Base-by-base conservation (phyloP, 208 protist genomes). In the Trypanosomatidae sp. region DNA sequence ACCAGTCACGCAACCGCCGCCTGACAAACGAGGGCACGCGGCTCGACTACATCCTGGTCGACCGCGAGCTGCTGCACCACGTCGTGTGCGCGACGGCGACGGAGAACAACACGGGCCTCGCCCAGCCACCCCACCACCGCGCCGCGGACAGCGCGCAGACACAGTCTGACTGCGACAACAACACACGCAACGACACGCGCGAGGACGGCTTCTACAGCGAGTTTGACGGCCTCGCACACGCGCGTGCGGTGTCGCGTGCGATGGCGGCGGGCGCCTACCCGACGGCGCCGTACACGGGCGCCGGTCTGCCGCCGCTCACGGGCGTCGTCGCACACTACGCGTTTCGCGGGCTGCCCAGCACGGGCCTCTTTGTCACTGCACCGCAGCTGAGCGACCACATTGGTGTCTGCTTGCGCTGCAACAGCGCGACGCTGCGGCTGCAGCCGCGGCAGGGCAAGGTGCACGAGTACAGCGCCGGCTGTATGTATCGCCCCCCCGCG, bases 321-420 rank as follows among this genome's bases (percentile, higher is more conserved):
- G 54, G 59, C 22, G 18, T 23, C 2, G 72, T 66, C 11, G 51
- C 57, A 4, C 65, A 61, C 24, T 43, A 70, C 22, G 60, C 52
- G 23, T 86, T 77, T 42, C 63, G 54, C 20, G 80, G 71, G 0
- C 63, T 84, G 8, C 80, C 76, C 13, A 72, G 76, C 7, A 90
- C 84, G 0, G 88, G 88, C 0, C 47, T 95, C 3, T 80, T 91
- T 43, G 66, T 92, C 33, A 92, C 88, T 0, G 78, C 84, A 3
- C 88, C 88, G 8, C 78, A 95, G 54, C 75, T 88, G 48, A 92
- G 83, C 54, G 88, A 95, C 53, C 88, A 95, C 61, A 75, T 84
- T 43, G 83, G 78, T 4, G 78, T 95, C 0, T 68, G 69, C 39
- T 46, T 83, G 30, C 53, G 61, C 20, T 65, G 86, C 26, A 22